Evolutionary conservation across 139 green algal genomes (phyloP), one percentile per base, ranked within the genome.

Genomic region (Volvox reticuliferus): DNA sequence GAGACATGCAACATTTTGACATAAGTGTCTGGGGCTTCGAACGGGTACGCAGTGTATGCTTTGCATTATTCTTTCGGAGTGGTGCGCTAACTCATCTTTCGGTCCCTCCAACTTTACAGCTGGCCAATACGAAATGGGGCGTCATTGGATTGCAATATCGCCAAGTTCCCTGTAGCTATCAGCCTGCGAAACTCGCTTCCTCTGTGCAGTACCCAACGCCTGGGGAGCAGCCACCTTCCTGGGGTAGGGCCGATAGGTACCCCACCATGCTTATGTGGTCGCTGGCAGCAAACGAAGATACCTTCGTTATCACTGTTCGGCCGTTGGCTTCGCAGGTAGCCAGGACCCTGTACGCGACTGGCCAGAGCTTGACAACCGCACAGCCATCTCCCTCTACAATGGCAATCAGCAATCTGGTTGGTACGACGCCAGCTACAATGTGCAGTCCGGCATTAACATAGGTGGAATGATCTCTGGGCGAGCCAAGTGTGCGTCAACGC

Each of bases 21-120:
- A 12, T 93, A 1, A 75, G 50, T 22, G 79, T 93, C 18, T 93
- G 91, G 91, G 91, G 81, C n/a, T 93, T 93, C 35, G 91, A 93
- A 65, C 67, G 79, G 44, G 79, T 83, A 26, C 35, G 78, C 20
- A 84, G 36, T 75, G 5, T 24, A 73, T 73, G 65, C 21, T 24
- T n/a, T 73, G 21, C 24, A 73, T 73, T 73, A 73, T 73, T 3
- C 12, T 73, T 24, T 28, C 44, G 44, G 44, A 55, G 44, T 55
- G 44, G 44, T 55, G 44, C 44, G 9, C 9, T 55, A 55, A 55
- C 44, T 73, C 21, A 73, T 73, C 65, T 16, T 30, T 73, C 65
- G 2, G 16, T 26, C 65, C 65, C 65, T 73, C 65, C 16, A 30
- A 24, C 65, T 3, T 12, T 16, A 69, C 68, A 92, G 75, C 77